These are phyloP conservation scores for Gnomoniopsis smithogilvyi DNA, from an alignment of 2,329 filamentous ascomycete species.

Conservation along the genomic window DNA sequence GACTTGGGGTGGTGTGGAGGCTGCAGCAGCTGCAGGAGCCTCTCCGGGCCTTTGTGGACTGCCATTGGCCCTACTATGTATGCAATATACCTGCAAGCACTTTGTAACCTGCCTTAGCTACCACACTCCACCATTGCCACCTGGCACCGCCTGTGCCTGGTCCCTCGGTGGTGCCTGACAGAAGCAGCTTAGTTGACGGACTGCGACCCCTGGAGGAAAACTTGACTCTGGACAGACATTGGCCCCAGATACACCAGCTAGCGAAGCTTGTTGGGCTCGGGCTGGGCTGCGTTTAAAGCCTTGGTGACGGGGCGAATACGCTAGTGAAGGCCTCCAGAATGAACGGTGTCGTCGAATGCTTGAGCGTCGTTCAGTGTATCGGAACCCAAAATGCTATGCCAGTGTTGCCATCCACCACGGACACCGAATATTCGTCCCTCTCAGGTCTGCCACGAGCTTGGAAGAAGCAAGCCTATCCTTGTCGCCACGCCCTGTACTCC, in stretches of 20 bases:
- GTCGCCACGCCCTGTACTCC: conserved; percentile 7
- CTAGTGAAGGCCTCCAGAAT: not conserved
- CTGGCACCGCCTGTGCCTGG: conserved; percentile 14
- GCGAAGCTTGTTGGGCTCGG: not conserved
- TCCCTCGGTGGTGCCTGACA: conserved; percentile 8
- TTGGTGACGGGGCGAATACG: not conserved
- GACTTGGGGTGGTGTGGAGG: not conserved
- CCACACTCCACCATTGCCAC: conserved; percentile 9
- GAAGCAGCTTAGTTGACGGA: conserved; percentile 6
- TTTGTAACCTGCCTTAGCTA: conserved; percentile 7
- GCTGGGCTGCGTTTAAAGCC: conserved; percentile 3
- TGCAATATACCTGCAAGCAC: conserved; percentile 15
- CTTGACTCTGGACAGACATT: conserved; percentile 1
- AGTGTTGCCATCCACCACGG: conserved; percentile 4
- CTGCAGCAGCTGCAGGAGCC: not conserved
- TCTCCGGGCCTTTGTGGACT: not conserved
- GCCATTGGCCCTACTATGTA: conserved; percentile 10
- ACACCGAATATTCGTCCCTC: conserved; percentile 2
- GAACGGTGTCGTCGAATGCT: not conserved
- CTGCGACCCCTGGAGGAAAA: not conserved
- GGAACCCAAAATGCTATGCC: not conserved
- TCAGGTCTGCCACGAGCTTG: not conserved
- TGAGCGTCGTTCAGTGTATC: not conserved
- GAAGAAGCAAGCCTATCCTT: conserved; percentile 6
- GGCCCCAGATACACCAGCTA: not conserved